These are phyloP conservation scores for Zangia roseola DNA, from an alignment of 768 basidiomycete species.

Conservation along the genomic window DNA sequence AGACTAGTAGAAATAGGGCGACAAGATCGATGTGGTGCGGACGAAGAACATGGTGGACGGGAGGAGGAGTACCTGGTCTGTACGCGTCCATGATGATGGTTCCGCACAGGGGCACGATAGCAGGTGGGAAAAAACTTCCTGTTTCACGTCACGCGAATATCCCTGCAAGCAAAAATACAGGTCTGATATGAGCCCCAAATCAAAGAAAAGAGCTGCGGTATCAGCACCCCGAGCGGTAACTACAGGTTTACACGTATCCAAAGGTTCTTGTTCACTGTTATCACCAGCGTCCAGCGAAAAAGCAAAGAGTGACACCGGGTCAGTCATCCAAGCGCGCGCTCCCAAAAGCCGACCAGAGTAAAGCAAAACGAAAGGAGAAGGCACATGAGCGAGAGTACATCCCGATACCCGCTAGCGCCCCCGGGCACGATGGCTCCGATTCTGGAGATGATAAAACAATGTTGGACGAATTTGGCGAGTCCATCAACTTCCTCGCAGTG, in stretches of 20 bases:
- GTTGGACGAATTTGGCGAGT: constrained; percentile 60
- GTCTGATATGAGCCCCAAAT: constrained; percentile 27
- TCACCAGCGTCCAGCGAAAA: constrained; percentile 50
- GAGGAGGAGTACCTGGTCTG: constrained; percentile 49
- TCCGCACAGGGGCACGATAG: background rate
- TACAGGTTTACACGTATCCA: background rate
- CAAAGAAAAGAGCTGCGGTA: constrained; percentile 34
- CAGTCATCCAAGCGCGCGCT: constrained; percentile 16
- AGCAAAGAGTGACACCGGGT: constrained; percentile 49
- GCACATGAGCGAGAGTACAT: constrained; percentile 59
- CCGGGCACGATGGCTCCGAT: constrained; percentile 19
- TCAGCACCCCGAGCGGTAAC: constrained; percentile 30
- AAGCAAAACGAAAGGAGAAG: constrained; percentile 54
- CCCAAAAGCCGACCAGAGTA: constrained; percentile 29
- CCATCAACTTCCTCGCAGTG: constrained; percentile 62
- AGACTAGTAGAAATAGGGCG: constrained; percentile 58
- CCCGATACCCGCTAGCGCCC: constrained; percentile 47
- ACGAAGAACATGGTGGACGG: constrained; percentile 63
- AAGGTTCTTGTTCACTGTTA: background rate
- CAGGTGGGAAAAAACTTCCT: constrained; percentile 24
- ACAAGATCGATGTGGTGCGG: constrained; percentile 78
- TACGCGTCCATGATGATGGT: constrained; percentile 22
- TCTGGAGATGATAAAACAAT: constrained; percentile 73
- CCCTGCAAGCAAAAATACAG: no score
- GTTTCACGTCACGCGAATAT: background rate